phyloP scores from a whole-genome alignment of 2,329 filamentous ascomycete genomes.

The Mycosphaerella sp. region DNA sequence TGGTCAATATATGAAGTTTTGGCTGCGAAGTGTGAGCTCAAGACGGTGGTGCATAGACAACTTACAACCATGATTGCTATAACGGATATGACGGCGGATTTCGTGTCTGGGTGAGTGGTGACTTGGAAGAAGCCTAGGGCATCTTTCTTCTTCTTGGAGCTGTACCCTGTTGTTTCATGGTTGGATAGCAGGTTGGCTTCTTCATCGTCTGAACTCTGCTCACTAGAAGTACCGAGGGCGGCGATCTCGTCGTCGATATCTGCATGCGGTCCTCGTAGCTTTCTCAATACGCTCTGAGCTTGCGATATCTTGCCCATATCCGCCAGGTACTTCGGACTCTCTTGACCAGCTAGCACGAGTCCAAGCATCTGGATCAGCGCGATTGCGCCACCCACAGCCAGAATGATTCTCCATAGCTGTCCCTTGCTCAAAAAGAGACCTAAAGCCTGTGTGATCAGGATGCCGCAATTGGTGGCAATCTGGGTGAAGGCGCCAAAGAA shows the following conservation, averaged over 20 bases:
- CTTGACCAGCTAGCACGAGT: slow-evolving; percentile 64
- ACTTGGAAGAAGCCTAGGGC: slow-evolving; percentile 49
- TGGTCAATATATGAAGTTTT: too few species aligned
- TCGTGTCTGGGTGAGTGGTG: slow-evolving; percentile 60
- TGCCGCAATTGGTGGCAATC: slow-evolving; percentile 83
- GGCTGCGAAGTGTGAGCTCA: too few species aligned
- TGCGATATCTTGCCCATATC: slow-evolving; percentile 54
- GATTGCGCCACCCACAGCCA: slow-evolving; percentile 65
- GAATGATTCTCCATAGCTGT: slow-evolving; percentile 74
- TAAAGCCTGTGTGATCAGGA: slow-evolving; percentile 72
- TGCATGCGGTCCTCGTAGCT: slow-evolving; percentile 63
- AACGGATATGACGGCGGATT: slow-evolving; percentile 78
- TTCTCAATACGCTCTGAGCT: slow-evolving; percentile 64
- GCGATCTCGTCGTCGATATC: slow-evolving; percentile 70
- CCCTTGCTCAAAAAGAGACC: slow-evolving; percentile 83
- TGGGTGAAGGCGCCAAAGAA: slow-evolving; percentile 83
- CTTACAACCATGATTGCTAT: slow-evolving; percentile 78
- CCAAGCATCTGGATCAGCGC: slow-evolving; percentile 62
- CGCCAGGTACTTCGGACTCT: slow-evolving; percentile 84
- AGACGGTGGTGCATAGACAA: too few species aligned
- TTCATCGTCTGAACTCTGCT: slow-evolving; percentile 48
- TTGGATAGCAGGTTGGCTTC: slow-evolving; percentile 48
- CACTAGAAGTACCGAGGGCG: slow-evolving; percentile 28
- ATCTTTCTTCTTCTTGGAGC: slow-evolving; percentile 17
- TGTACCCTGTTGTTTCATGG: slow-evolving; percentile 6